Percentiles rank a stretch among this genome's conserved stretches.
These are phyloP conservation scores for Mycena indigotica DNA, from an alignment of 768 basidiomycete species.

Conservation along the genomic window DNA sequence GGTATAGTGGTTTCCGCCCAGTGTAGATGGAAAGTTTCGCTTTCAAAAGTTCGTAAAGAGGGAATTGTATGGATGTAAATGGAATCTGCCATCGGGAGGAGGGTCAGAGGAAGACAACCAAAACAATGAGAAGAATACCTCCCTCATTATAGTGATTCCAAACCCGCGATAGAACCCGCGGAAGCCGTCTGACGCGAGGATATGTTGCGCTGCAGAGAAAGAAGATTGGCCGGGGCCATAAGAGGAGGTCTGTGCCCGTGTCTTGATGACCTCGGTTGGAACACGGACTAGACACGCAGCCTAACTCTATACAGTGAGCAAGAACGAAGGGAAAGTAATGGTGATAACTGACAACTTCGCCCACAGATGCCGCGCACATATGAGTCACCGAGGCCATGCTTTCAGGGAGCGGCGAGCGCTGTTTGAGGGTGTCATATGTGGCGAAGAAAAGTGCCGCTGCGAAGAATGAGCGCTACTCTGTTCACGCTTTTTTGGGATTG, in stretches of 20 bases:
- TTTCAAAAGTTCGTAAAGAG: constrained; percentile 82
- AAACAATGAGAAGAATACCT: constrained; percentile 42
- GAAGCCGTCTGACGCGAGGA: constrained; percentile 64
- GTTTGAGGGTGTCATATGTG: constrained; percentile 89
- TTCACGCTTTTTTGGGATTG: too few relatives aligned
- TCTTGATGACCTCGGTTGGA: constrained; percentile 96
- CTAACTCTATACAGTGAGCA: constrained; percentile 37
- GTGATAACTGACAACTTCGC: constrained; percentile 52
- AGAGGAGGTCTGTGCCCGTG: constrained; percentile 82
- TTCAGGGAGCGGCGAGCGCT: constrained; percentile 60
- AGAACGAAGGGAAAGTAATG: constrained; percentile 10
- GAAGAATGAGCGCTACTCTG: too few relatives aligned
- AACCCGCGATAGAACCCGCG: constrained; percentile 89
- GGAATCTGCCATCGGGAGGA: constrained; percentile 68
- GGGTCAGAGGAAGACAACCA: constrained; percentile 3
- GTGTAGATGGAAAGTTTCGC: constrained; percentile 54
- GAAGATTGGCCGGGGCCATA: constrained; percentile 68
- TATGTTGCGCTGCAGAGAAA: constrained; percentile 54
- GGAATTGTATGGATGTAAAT: constrained; percentile 45
- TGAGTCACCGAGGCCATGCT: constrained; percentile 53
- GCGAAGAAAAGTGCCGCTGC: constrained; percentile 94
- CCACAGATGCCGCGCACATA: constrained; percentile 59
- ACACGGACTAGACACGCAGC: constrained; percentile 91
- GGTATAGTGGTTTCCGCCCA: constrained; percentile 58
- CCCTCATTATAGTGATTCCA: constrained; percentile 72